Evolutionary conservation across 495 filamentous ascomycete species (phyloP).

Genomic region (Monascus purpureus): DNA sequence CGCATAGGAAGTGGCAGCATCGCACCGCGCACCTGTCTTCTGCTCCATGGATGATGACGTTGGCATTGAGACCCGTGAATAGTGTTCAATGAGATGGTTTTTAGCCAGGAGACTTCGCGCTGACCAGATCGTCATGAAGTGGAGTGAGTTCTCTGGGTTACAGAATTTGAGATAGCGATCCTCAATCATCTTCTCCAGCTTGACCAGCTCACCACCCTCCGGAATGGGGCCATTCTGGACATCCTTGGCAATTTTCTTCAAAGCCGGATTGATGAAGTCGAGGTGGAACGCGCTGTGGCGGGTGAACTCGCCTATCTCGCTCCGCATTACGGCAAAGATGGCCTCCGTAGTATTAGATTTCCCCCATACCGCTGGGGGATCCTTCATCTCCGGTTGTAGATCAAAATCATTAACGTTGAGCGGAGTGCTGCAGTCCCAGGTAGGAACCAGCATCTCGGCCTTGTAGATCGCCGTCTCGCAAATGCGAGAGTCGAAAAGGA

Average conservation of each 20-base stretch:
- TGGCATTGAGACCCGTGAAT: too few relatives aligned
- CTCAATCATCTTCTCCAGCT: conserved; percentile 30
- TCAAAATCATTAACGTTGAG: conserved; percentile 45
- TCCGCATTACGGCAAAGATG: conserved; percentile 35
- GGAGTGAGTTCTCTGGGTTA: conserved; percentile 34
- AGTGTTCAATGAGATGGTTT: conserved; percentile 30
- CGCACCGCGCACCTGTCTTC: conserved; percentile 17
- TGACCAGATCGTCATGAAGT: conserved; percentile 40
- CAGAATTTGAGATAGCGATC: conserved; percentile 33
- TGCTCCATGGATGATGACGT: conserved; percentile 9
- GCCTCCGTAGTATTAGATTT: conserved; percentile 37
- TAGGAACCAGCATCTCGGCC: conserved; percentile 25
- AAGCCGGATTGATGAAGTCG: conserved; percentile 32
- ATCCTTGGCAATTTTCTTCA: conserved; percentile 25
- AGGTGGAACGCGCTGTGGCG: conserved; percentile 34
- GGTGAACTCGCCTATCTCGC: conserved; percentile 33
- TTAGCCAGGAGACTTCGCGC: conserved; percentile 31
- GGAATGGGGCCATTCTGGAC: conserved; percentile 4
- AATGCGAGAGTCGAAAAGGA: conserved; percentile 37
- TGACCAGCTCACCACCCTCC: conserved; percentile 15
- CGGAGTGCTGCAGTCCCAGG: conserved; percentile 41
- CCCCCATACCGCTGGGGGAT: conserved; percentile 16
- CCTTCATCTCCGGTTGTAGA: conserved; percentile 35
- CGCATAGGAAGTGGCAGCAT: conserved; percentile 24
- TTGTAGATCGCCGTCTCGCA: conserved; percentile 29